These are phyloP conservation scores for Torulaspora franciscae DNA, from an alignment of 805 yeast species.

Conservation along the genomic window DNA sequence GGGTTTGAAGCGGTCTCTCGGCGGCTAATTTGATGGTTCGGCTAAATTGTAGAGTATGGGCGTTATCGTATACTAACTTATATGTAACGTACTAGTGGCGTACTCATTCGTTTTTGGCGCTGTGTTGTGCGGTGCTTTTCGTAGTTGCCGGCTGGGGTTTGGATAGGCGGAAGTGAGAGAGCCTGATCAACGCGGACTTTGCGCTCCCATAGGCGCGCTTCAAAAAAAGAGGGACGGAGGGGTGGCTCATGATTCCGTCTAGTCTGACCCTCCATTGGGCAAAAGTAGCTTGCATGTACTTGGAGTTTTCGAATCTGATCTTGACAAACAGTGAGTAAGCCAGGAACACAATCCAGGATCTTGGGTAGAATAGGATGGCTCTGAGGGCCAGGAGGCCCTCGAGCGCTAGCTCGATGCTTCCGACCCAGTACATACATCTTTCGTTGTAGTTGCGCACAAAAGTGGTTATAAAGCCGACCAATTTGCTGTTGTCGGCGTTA, in stretches of 20 bases:
- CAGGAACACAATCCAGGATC: conserved; percentile 56
- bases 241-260: conserved; percentile 52
- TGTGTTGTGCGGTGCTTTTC: too few species aligned
- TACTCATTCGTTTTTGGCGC: background rate
- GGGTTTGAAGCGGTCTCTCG: background rate
- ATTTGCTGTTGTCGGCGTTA: conserved; percentile 30
- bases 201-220: conserved; percentile 47
- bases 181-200: conserved; percentile 33
- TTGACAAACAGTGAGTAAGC: conserved; percentile 62
- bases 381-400: conserved; percentile 45
- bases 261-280: conserved; percentile 63
- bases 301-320: conserved; percentile 69
- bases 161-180: conserved; percentile 13
- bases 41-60: too few species aligned
- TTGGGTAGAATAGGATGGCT: conserved; percentile 53
- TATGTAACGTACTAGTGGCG: background rate
- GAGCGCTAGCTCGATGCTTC: conserved; percentile 50
- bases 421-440: conserved; percentile 52
- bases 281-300: conserved; percentile 63
- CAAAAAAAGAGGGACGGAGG: conserved; percentile 47
- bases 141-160: conserved; percentile 5
- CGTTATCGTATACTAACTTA: background rate
- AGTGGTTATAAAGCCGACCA: conserved; percentile 32
- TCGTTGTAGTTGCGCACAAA: conserved; percentile 56
- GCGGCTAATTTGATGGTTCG: too few species aligned